Evolutionary conservation across 768 basidiomycete genomes (phyloP).

Genomic region (Suillus clintonianus): DNA sequence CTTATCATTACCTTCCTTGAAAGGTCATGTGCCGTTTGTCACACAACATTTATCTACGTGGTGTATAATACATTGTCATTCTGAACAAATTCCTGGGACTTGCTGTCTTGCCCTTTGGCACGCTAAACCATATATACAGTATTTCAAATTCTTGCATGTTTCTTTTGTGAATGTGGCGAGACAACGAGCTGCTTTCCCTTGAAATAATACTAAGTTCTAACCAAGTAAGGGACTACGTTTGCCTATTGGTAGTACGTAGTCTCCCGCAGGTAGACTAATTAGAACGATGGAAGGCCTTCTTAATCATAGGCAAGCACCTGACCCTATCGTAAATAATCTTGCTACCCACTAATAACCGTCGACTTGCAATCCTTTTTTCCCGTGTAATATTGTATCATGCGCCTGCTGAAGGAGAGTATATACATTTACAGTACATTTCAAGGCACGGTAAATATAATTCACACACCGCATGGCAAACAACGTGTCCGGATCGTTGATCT

Average conservation of each 20-base stretch:
- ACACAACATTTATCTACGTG: not conserved
- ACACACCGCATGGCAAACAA: not conserved
- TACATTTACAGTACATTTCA: too few species aligned
- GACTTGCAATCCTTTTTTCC: not conserved
- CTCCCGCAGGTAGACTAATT: not conserved
- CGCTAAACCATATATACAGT: not conserved
- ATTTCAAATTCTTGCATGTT: not conserved
- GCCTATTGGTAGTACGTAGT: not conserved
- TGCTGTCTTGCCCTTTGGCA: not conserved
- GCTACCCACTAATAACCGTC: not conserved
- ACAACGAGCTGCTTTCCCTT: not conserved
- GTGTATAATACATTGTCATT: not conserved
- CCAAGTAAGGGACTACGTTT: not conserved
- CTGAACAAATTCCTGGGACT: not conserved
- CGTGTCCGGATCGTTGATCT: slow-evolving; percentile 1
- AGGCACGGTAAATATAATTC: not conserved
- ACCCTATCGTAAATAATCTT: not conserved
- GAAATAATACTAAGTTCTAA: not conserved
- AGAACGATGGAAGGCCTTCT: not conserved
- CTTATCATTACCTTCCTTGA: not conserved
- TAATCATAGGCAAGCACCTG: not conserved
- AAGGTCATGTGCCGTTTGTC: not conserved
- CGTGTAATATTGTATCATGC: not conserved
- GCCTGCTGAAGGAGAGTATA: not conserved
- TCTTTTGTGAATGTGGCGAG: not conserved